Evolutionary conservation across 305 asterid species (phyloP), one percentile per base, ranked within the genome.

Genomic region (Plantago coronopus): DNA sequence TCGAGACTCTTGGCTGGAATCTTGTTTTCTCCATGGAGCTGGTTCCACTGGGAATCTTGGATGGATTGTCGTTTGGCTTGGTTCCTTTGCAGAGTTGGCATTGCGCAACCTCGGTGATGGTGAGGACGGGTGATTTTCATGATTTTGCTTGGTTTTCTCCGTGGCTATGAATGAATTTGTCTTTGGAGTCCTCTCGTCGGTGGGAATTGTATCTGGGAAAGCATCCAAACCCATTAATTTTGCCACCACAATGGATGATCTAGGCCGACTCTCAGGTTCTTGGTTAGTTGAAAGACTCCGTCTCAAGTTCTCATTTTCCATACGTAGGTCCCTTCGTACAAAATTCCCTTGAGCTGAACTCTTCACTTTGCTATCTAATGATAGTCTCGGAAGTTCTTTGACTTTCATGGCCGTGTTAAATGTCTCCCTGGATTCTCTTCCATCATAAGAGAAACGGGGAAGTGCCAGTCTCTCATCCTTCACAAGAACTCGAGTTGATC

Each of bases 151-250:
- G 64, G 59, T 70, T 42, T 68, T 68, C 53, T 72, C 79, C 16
- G 72, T 65, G 62, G 43, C 59, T 48, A 76, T 61, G 61, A 43
- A 47, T 31, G 78, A 48, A 51, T 68, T 69, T 38, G 23, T 64
- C 37, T 73, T 70, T 54, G 65, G 74, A 54, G 65, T 68, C 64
- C 67, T 74, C 62, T 78, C 84, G 19, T 77, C 63, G 37, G 66
- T n/a, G 74, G 83, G 66, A 61, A 45, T 53, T 64, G 68, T 20
- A 61, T 75, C 81, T 59, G 93, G 85, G 53, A 81, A 72, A 34
- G 71, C 67, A 57, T 93, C 94, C 83, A 93, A 76, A 15, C 99
- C 99, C 99, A 93, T 93, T 40, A 93, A 83, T 85, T 79, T 93
- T 37, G 91, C 96, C 18, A 89, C 88, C 5, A 89, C 74, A 62